Evolutionary conservation across 768 basidiomycete genomes (phyloP).

Genomic region (Suillus subaureus): DNA sequence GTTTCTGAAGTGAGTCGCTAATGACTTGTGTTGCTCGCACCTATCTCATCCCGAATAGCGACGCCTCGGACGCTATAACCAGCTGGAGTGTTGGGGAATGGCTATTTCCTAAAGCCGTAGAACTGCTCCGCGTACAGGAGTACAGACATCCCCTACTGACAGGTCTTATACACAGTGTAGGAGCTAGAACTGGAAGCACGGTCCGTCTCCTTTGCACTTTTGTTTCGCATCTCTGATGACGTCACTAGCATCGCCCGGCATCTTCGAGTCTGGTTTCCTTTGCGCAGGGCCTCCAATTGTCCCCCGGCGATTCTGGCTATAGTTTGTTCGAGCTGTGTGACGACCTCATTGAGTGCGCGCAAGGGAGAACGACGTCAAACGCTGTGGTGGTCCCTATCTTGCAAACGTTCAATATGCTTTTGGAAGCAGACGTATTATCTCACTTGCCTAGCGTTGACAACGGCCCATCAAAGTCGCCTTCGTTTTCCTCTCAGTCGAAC

Average conservation of each 20-base stretch:
- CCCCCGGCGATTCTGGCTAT: constrained; percentile 38
- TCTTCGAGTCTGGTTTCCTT: constrained; percentile 63
- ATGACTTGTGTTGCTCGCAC: not conserved
- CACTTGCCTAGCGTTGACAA: constrained; percentile 45
- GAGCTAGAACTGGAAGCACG: constrained; percentile 82
- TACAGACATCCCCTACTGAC: constrained; percentile 66
- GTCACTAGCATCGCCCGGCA: constrained; percentile 66
- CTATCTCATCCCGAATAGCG: constrained; percentile 26
- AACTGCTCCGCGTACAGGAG: constrained; percentile 58
- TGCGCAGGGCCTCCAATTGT: constrained; percentile 52
- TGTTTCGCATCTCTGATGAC: constrained; percentile 19
- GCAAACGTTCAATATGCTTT: constrained; percentile 71
- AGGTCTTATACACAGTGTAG: constrained; percentile 79
- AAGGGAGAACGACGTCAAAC: constrained; percentile 61
- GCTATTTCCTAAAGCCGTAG: constrained; percentile 76
- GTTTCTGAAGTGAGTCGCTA: constrained; percentile 49
- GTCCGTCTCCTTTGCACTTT: constrained; percentile 47
- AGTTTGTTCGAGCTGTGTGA: constrained; percentile 51
- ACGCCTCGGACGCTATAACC: constrained; percentile 30
- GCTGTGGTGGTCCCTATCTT: constrained; percentile 80
- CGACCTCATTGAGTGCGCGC: constrained; percentile 60
- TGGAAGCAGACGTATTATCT: constrained; percentile 67
- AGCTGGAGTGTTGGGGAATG: constrained; percentile 74
- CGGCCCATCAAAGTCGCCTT: constrained; percentile 56
- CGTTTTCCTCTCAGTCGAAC: constrained; percentile 13